Evolutionary conservation across 768 basidiomycete species (phyloP).

Genomic region (Trametes cubensis): DNA sequence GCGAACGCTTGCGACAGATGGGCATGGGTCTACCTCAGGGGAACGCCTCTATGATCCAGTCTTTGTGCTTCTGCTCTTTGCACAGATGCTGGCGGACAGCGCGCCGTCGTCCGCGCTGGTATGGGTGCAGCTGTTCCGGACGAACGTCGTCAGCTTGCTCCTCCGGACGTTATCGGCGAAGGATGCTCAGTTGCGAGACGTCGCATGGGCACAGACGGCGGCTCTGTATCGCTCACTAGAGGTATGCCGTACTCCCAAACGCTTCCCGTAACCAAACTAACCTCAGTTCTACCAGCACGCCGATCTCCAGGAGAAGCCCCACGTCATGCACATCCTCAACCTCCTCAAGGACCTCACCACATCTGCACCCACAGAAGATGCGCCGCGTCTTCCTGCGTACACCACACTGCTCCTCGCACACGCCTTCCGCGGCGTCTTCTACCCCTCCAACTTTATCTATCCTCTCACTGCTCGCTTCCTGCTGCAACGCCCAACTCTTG

Average conservation of each 20-base stretch:
- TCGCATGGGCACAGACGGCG: constrained; percentile 64
- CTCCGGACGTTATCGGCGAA: constrained; percentile 74
- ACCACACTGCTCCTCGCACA: constrained; percentile 83
- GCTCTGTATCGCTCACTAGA: constrained; percentile 62
- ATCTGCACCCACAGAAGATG: constrained; percentile 38
- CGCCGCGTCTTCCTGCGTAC: constrained; percentile 71
- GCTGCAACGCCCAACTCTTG: constrained; percentile 83
- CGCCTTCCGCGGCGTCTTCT: constrained; percentile 78
- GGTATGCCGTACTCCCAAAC: constrained; percentile 44
- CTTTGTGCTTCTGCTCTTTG: constrained; percentile 70
- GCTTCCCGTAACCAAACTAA: not conserved
- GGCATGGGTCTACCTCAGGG: constrained; percentile 25
- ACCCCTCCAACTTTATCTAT: constrained; percentile 87
- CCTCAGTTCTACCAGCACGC: constrained; percentile 39
- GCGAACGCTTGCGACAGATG: constrained; percentile 51
- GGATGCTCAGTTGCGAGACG: constrained; percentile 57
- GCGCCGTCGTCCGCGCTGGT: constrained; percentile 59
- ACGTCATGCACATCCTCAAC: constrained; percentile 71
- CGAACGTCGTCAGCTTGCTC: constrained; percentile 74
- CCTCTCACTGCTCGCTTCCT: constrained; percentile 86
- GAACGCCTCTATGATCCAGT: constrained; percentile 76
- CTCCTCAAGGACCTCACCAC: constrained; percentile 62
- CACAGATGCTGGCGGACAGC: constrained; percentile 62
- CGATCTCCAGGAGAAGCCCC: constrained; percentile 77
- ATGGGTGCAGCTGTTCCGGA: constrained; percentile 89